These are phyloP conservation scores for Parathielavia hyrcaniae DNA, from an alignment of 495 filamentous ascomycete species.

Conservation along the genomic window DNA sequence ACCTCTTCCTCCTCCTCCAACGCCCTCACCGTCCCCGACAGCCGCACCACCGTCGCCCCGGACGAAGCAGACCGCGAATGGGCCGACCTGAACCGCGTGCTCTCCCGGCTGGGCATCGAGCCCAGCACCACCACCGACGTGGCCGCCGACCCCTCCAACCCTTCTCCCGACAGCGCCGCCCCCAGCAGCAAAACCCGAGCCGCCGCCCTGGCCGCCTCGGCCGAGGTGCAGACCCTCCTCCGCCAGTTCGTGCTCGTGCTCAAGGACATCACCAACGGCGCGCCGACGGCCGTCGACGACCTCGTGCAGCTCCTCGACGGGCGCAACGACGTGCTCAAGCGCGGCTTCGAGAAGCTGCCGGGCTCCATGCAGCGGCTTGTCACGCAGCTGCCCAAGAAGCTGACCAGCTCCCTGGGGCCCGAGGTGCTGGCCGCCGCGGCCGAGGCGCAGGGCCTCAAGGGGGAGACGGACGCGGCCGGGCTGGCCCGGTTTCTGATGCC, in stretches of 20 bases:
- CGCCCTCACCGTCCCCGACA: constrained; percentile 29
- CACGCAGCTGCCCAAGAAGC: constrained; percentile 73
- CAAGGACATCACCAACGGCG: constrained; percentile 85
- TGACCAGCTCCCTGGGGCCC: constrained; percentile 65
- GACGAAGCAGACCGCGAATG: constrained; percentile 50
- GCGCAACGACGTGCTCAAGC: constrained; percentile 65
- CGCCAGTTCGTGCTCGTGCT: constrained; percentile 80
- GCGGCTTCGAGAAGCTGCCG: constrained; percentile 74
- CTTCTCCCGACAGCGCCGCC: background rate
- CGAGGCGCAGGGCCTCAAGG: constrained; percentile 57
- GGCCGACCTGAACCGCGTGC: constrained; percentile 66
- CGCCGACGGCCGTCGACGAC: constrained; percentile 87
- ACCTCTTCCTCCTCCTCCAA: constrained; percentile 5
- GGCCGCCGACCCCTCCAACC: background rate
- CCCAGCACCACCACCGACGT: background rate
- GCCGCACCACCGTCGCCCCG: constrained; percentile 8
- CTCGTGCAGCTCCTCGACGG: constrained; percentile 75
- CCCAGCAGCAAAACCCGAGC: constrained; percentile 46
- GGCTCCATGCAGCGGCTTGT: constrained; percentile 78
- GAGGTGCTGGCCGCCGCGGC: constrained; percentile 62
- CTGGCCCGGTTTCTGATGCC: constrained; percentile 37
- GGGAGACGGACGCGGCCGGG: constrained; percentile 25
- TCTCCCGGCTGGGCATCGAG: constrained; percentile 69
- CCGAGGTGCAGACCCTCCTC: constrained; percentile 53
- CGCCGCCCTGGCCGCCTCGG: constrained; percentile 72